These are phyloP conservation scores for Porcisia deanei DNA, from an alignment of 208 protist species.

Conservation along the genomic window DNA sequence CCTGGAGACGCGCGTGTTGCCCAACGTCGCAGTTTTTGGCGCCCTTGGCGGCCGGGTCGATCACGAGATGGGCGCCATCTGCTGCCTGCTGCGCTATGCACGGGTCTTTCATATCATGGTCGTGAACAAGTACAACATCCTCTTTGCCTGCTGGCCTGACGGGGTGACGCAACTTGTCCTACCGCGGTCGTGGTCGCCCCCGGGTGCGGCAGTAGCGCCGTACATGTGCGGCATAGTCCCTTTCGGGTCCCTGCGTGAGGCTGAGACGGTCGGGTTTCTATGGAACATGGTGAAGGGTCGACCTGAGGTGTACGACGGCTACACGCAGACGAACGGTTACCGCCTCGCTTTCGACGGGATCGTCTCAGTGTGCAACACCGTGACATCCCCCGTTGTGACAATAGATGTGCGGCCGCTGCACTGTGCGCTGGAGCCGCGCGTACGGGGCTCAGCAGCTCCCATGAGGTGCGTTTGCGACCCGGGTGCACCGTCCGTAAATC, in stretches of 20 bases:
- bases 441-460: not conserved
- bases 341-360: constrained; percentile 59
- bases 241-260: constrained; percentile 55
- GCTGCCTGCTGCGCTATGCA: constrained; percentile 33
- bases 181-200: constrained; percentile 12
- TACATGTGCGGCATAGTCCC: constrained; percentile 64
- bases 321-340: constrained; percentile 42
- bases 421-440: not conserved
- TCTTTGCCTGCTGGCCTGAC: constrained; percentile 73
- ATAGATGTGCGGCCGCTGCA: constrained; percentile 48
- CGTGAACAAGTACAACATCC: constrained; percentile 52
- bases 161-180: constrained; percentile 54
- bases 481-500: constrained; percentile 18
- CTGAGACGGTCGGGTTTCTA: constrained; percentile 69
- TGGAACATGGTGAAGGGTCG: constrained; percentile 75
- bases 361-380: constrained; percentile 61
- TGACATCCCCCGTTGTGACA: constrained; percentile 48
- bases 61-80: constrained; percentile 65
- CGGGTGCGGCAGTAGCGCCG: constrained; percentile 10
- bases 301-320: constrained; percentile 34
- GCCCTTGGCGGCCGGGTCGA: constrained; percentile 79
- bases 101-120: constrained; percentile 39
- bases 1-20: constrained; percentile 41
- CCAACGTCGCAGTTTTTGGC: constrained; percentile 59
- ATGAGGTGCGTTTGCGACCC: constrained; percentile 6